Conservation (phyloP, 75 land plant genomes). For the Ceratopteris richardii region DNA sequence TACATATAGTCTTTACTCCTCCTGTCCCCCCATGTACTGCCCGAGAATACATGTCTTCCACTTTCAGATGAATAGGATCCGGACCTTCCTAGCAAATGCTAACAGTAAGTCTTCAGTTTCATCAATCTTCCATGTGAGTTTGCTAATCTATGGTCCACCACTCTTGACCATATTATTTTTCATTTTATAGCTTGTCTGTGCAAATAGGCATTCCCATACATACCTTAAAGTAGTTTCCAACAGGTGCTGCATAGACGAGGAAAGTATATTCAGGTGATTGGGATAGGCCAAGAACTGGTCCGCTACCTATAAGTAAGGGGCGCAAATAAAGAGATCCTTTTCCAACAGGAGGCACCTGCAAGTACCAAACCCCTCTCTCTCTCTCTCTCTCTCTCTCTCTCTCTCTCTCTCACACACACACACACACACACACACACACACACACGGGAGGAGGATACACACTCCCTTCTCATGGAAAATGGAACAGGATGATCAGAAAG, state of each 20-base stretch:
- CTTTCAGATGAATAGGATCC: slow-evolving; percentile 43
- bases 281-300: slow-evolving; percentile 25
- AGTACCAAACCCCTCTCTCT: neutral
- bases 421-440: neutral
- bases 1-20: slow-evolving; percentile 47
- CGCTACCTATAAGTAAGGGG: slow-evolving; percentile 26
- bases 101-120: neutral
- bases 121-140: too few relatives aligned
- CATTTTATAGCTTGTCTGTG: too few relatives aligned
- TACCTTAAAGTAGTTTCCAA: slow-evolving; percentile 36
- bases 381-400: neutral
- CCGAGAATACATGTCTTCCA: slow-evolving; percentile 44
- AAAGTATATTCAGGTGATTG: slow-evolving; percentile 30
- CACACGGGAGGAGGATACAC: neutral
- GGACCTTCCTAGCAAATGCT: slow-evolving; percentile 41
- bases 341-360: slow-evolving; percentile 32
- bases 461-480: too few relatives aligned
- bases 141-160: too few relatives aligned
- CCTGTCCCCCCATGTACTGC: slow-evolving; percentile 70
- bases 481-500: too few relatives aligned
- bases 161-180: too few relatives aligned
- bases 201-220: too few relatives aligned
- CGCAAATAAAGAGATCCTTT: slow-evolving; percentile 33
- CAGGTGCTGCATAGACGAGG: slow-evolving; percentile 24
- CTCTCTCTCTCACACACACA: slow-evolving; percentile 1